Percentiles rank a stretch among this genome's conserved stretches.
These are phyloP conservation scores for Paraleonurus japonicus DNA, from an alignment of 257 asterid genomes.

Conservation along the genomic window DNA sequence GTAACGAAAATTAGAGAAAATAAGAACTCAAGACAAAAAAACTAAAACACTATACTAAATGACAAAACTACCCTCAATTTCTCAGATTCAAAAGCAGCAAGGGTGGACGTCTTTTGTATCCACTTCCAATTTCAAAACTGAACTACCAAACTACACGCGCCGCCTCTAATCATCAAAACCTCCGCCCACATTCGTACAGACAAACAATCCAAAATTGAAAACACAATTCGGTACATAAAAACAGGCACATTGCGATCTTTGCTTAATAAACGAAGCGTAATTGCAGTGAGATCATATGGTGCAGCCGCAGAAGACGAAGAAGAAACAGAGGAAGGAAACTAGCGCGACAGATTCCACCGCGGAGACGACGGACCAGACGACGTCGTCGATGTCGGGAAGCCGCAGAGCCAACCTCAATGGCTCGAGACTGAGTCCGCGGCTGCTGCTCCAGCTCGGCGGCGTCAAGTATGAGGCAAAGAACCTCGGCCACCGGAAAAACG, in stretches of 20 bases:
- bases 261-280: neutral
- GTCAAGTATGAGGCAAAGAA: slow-evolving; percentile 38
- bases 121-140: slow-evolving; percentile 5
- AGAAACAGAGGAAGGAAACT: slow-evolving; percentile 53
- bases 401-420: neutral
- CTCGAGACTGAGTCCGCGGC: slow-evolving; percentile 14
- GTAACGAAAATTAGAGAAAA: no score
- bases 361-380: slow-evolving; percentile 46
- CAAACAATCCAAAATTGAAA: neutral
- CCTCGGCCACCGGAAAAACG: slow-evolving; percentile 44
- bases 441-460: slow-evolving; percentile 30
- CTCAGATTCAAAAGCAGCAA: neutral
- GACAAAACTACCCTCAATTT: slow-evolving; percentile 20
- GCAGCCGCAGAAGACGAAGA: slow-evolving; percentile 53
- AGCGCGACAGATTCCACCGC: slow-evolving; percentile 54
- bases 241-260: neutral
- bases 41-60: neutral
- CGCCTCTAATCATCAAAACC: neutral
- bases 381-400: slow-evolving; percentile 45
- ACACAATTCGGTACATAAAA: neutral
- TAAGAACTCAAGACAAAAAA: no score
- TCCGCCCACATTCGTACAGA: neutral
- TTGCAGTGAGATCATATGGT: slow-evolving; percentile 15
- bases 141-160: slow-evolving; percentile 25
- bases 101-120: neutral